Evolutionary conservation across 208 protist genomes (phyloP), one percentile per base, ranked within the genome.

Genomic region (Phytomonas sp.): DNA sequence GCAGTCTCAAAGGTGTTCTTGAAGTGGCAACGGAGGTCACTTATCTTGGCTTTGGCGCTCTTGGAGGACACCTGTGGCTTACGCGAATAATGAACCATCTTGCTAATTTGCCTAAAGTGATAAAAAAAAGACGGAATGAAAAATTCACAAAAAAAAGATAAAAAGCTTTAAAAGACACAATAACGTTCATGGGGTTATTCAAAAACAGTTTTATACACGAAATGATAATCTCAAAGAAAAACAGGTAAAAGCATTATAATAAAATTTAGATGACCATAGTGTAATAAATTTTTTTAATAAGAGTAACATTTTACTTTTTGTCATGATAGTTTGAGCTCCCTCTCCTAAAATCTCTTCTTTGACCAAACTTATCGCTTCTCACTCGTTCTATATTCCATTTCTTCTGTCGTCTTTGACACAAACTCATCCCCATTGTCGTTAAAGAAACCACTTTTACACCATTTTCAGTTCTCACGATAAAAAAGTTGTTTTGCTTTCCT

Each of bases 1-100:
- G 88, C 94, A 12, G 92, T 97, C 81, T 98, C 91, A 69, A 89
- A 90, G 56, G 96, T 98, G 81, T 97, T 98, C 87, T 98, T 98
- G 86, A 87, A 97, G 89, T 97, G 93, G 83, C 94, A 96, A 42
- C 93, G 87, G 70, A 97, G 81, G 76, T 97, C 86, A 75, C 89
- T 92, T 36, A 90, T 78, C 86, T 93, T 94, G 30, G 92, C 88
- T 79, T 93, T 93, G 34, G 89, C 83, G 72, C 67, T 83, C 88
- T 95, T 95, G 69, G 86, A 85, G 63, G 84, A 89, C 68, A 93
- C 88, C 85, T 95, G 86, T 30, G 93, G 93, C 81, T 94, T 94
- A 68, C 87, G 85, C 61, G 90, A 96, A 79, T 97, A 97, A 77
- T 96, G 88, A 42, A 89, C 81, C 90, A 97, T 95, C 26, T 49